These are phyloP conservation scores for Candida odintsovae DNA, from an alignment of 805 yeast species.

Conservation along the genomic window DNA sequence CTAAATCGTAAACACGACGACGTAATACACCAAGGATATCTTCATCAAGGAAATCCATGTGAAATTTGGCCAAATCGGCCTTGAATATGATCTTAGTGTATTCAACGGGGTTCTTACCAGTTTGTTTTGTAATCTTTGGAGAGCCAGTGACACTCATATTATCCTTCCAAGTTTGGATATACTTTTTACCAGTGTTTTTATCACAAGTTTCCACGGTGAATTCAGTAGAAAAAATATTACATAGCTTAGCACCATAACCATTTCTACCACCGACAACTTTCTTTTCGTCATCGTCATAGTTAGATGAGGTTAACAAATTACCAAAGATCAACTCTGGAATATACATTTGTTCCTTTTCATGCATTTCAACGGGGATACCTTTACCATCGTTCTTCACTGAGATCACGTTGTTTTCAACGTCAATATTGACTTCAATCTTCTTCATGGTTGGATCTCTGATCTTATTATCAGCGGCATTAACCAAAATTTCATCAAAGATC, in stretches of 20 bases:
- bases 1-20: constrained; percentile 92
- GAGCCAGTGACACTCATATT: constrained; percentile 78
- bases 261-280: constrained; percentile 98
- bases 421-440: constrained; percentile 74
- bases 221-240: constrained; percentile 90
- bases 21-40: constrained; percentile 80
- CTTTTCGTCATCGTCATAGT: constrained; percentile 91
- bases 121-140: constrained; percentile 55
- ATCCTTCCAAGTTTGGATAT: constrained; percentile 78
- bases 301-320: constrained; percentile 87
- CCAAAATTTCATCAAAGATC: constrained; percentile 94
- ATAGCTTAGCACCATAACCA: constrained; percentile 95
- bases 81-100: constrained; percentile 82
- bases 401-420: constrained; percentile 66
- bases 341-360: constrained; percentile 83
- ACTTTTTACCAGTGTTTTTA: constrained; percentile 50
- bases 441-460: constrained; percentile 92
- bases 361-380: constrained; percentile 94
- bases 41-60: constrained; percentile 78
- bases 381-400: constrained; percentile 87
- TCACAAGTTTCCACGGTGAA: constrained; percentile 90
- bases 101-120: constrained; percentile 47
- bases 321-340: constrained; percentile 97
- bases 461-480: constrained; percentile 98
- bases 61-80: constrained; percentile 82